These are phyloP conservation scores for Ceratobasidium sp. DNA, from an alignment of 1,284 basidiomycete genomes.

Conservation along the genomic window DNA sequence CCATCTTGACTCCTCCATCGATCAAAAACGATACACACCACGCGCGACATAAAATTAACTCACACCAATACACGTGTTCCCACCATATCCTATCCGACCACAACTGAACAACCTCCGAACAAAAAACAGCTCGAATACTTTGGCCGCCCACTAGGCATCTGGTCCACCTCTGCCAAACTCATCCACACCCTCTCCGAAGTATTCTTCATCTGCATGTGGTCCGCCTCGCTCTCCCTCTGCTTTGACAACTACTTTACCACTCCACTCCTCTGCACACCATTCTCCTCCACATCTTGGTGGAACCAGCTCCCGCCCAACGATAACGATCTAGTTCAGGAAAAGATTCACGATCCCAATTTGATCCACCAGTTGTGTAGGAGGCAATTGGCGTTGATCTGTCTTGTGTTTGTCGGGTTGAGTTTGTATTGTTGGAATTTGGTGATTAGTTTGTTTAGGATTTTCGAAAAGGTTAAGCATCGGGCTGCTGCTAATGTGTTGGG, in stretches of 20 bases:
- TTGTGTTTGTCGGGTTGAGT: constrained; percentile 80
- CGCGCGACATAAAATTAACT: not conserved
- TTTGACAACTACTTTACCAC: constrained; percentile 96
- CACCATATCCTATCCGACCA: not conserved
- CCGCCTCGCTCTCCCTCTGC: constrained; percentile 86
- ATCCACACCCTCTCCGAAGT: constrained; percentile 86
- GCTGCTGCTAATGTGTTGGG: constrained; percentile 49
- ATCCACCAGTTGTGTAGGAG: constrained; percentile 52
- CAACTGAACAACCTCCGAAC: no score
- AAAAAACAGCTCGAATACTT: constrained; percentile 85
- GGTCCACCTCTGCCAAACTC: constrained; percentile 87
- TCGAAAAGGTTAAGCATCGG: constrained; percentile 84
- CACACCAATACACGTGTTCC: constrained; percentile 48
- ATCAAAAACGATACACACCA: constrained; percentile 2
- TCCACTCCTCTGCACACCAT: constrained; percentile 78
- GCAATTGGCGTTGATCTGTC: constrained; percentile 80
- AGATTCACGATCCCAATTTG: not conserved
- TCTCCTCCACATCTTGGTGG: constrained; percentile 76
- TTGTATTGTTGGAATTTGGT: constrained; percentile 86
- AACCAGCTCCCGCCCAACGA: constrained; percentile 69
- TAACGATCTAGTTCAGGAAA: constrained; percentile 53
- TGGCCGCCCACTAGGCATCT: constrained; percentile 89
- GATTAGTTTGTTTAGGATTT: constrained; percentile 88
- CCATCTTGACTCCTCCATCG: not conserved
- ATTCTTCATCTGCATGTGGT: constrained; percentile 92